Percentiles rank a stretch among this genome's conserved stretches.
Evolutionary conservation across 768 basidiomycete genomes (phyloP).

Genomic region (Tulasnella calospora): DNA sequence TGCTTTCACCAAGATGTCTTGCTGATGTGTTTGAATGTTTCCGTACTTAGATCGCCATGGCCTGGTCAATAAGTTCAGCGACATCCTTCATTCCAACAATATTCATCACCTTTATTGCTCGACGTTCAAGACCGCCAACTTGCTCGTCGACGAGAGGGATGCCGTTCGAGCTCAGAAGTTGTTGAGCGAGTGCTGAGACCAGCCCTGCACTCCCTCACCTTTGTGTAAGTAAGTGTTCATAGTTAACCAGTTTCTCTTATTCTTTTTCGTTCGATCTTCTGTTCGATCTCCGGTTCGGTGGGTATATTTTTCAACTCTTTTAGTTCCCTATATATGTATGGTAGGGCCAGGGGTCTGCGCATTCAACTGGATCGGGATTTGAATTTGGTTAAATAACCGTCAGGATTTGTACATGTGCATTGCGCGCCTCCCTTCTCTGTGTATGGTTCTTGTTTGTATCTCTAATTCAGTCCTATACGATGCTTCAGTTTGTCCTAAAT

Average conservation of each 20-base stretch:
- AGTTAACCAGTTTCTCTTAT: background rate
- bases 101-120: slow-evolving; percentile 83
- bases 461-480: background rate
- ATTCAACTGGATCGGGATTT: background rate
- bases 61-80: slow-evolving; percentile 70
- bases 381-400: too few relatives aligned
- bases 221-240: background rate
- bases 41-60: slow-evolving; percentile 60
- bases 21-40: background rate
- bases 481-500: background rate
- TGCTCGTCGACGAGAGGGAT: slow-evolving; percentile 47
- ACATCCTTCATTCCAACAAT: slow-evolving; percentile 62
- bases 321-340: background rate
- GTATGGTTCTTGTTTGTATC: background rate
- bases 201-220: background rate
- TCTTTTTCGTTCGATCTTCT: background rate
- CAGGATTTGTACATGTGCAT: too few relatives aligned
- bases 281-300: background rate
- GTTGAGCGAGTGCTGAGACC: slow-evolving; percentile 16
- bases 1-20: slow-evolving; percentile 10
- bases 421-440: background rate
- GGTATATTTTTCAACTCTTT: background rate
- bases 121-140: slow-evolving; percentile 77
- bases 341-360: background rate
- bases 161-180: slow-evolving; percentile 27